A percentile compares a stretch with the other conserved stretches of the same genome.
phyloP scores from a whole-genome alignment of 2,329 filamentous ascomycete genomes.

The Fusarium tricinctum region DNA sequence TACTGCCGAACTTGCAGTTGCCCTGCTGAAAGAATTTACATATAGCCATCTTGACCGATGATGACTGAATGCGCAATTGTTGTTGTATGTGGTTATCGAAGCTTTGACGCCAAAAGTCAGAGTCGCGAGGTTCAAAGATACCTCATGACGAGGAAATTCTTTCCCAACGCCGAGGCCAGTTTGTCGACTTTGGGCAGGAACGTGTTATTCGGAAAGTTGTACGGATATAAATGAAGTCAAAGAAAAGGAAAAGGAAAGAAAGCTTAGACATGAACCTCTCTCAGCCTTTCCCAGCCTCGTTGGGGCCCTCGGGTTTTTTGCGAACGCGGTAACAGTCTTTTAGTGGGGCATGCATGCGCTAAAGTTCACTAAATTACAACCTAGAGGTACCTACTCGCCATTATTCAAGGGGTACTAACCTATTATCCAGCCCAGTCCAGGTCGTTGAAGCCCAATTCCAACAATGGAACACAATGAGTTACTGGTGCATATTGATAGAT shows the following conservation, averaged over 20 bases:
- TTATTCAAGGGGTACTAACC: neutral
- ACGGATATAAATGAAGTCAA: constrained; percentile 4
- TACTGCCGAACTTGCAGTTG: constrained; percentile 67
- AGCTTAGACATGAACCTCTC: constrained; percentile 13
- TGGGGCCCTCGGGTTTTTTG: constrained; percentile 30
- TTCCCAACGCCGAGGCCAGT: constrained; percentile 1
- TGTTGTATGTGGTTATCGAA: constrained; percentile 11
- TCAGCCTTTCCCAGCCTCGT: constrained; percentile 50
- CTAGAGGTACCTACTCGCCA: neutral
- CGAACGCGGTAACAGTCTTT: constrained; percentile 15
- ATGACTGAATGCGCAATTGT: constrained; percentile 5
- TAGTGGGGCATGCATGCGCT: constrained; percentile 26
- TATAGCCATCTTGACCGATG: constrained; percentile 54
- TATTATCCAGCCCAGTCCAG: neutral
- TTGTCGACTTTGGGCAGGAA: neutral
- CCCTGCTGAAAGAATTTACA: constrained; percentile 67
- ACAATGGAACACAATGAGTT: neutral
- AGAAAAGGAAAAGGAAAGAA: constrained; percentile 10
- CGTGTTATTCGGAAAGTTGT: neutral
- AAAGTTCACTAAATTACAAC: constrained; percentile 15
- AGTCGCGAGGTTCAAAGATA: constrained; percentile 34
- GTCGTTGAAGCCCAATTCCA: neutral
- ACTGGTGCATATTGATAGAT: neutral
- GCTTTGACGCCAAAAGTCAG: constrained; percentile 28
- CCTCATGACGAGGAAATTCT: constrained; percentile 41